Evolutionary conservation across 2,329 filamentous ascomycete species (phyloP).

Genomic region (Meredithiella fracta): DNA sequence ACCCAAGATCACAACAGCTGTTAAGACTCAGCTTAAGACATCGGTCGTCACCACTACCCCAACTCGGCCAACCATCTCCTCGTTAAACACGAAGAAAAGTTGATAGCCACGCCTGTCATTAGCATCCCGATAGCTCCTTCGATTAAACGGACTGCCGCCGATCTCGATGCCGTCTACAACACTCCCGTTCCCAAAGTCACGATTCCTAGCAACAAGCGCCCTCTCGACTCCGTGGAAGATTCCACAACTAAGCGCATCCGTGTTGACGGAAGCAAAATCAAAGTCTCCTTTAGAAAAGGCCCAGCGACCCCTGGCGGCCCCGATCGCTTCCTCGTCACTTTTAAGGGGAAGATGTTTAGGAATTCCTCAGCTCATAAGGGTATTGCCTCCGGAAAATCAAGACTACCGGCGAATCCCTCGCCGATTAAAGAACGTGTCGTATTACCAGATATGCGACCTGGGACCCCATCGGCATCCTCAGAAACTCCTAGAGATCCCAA

Average conservation of each 20-base stretch:
- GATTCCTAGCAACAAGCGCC: constrained; percentile 8
- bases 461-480: too few species aligned
- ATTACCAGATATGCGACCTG: constrained; percentile 9
- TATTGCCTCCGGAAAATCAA: constrained; percentile 3
- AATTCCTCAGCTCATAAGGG: constrained; percentile 12
- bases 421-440: constrained; percentile 9
- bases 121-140: not conserved
- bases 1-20: constrained; percentile 1
- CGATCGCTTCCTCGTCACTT: constrained; percentile 7
- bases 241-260: constrained; percentile 9
- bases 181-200: constrained; percentile 1
- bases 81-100: constrained; percentile 12
- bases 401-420: not conserved
- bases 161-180: constrained; percentile 8
- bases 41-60: constrained; percentile 1
- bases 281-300: not conserved
- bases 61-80: constrained; percentile 12
- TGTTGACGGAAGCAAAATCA: constrained; percentile 8
- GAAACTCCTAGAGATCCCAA: too few species aligned
- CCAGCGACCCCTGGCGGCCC: not conserved
- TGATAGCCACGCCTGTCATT: not conserved
- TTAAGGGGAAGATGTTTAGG: constrained; percentile 11
- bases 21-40: not conserved
- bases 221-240: constrained; percentile 2
- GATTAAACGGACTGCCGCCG: not conserved